phyloP scores from a whole-genome alignment of 176 grass and related monocot species.

The Zoysia pacifica region DNA sequence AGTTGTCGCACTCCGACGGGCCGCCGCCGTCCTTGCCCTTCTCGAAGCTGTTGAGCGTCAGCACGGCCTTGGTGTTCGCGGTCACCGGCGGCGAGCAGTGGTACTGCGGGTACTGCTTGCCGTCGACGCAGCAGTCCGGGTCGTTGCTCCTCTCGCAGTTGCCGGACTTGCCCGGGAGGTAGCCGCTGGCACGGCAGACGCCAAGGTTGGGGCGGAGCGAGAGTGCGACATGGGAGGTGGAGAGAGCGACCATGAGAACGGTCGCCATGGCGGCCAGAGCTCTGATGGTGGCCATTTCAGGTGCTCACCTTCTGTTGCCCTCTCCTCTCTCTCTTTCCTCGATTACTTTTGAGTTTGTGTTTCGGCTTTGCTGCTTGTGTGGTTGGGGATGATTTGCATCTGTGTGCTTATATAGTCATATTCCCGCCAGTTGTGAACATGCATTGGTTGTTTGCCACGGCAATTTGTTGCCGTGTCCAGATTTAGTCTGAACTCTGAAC shows the following conservation, averaged over 20 bases:
- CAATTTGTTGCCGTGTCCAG: neutral
- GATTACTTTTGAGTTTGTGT: too few relatives aligned
- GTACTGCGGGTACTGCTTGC: conserved; percentile 37
- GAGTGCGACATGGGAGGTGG: neutral
- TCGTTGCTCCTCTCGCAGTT: conserved; percentile 10
- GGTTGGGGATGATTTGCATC: neutral
- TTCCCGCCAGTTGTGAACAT: neutral
- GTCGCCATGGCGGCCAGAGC: neutral
- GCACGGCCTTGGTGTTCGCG: neutral
- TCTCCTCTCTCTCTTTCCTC: neutral
- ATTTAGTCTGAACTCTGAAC: conserved; percentile 2
- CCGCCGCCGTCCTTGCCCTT: conserved; percentile 35
- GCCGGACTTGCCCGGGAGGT: neutral
- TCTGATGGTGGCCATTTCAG: neutral
- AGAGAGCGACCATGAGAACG: neutral
- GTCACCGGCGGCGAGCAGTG: conserved; percentile 40
- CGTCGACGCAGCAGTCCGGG: conserved; percentile 25
- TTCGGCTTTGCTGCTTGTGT: neutral
- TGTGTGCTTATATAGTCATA: neutral
- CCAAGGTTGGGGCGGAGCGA: neutral
- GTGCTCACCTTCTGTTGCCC: neutral
- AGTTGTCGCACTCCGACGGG: conserved; percentile 25
- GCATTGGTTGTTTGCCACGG: neutral
- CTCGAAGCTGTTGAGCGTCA: conserved; percentile 41
- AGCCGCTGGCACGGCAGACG: neutral